Conservation (phyloP, 257 asterid genomes). For the Dorcoceras hygrometricum region DNA sequence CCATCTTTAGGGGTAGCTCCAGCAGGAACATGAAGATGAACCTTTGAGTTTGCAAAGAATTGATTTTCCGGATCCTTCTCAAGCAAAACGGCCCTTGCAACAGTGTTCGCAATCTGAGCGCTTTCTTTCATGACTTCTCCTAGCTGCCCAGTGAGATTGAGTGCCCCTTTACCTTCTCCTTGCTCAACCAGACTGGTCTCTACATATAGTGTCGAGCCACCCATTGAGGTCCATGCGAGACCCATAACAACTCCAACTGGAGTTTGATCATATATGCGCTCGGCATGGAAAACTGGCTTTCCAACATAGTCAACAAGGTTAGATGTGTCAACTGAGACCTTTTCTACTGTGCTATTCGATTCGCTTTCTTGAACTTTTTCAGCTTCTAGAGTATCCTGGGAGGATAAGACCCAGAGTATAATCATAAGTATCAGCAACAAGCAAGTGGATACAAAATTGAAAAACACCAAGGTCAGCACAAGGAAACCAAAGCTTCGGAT, state of each 20-base stretch:
- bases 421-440: background rate
- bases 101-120: conserved; percentile 90
- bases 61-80: conserved; percentile 69
- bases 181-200: conserved; percentile 76
- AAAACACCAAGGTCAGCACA: background rate
- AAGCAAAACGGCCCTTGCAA: conserved; percentile 70
- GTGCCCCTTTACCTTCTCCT: conserved; percentile 89
- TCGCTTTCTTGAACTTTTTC: conserved; percentile 37
- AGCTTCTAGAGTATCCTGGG: conserved; percentile 40
- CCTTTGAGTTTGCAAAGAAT: conserved; percentile 69
- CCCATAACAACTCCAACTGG: conserved; percentile 99
- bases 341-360: conserved; percentile 40
- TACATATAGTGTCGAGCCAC: conserved; percentile 91
- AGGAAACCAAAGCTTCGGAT: conserved; percentile 6
- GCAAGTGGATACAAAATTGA: background rate
- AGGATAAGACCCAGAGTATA: conserved; percentile 17
- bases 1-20: conserved; percentile 99
- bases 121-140: conserved; percentile 99
- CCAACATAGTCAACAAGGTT: conserved; percentile 88
- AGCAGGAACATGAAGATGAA: conserved; percentile 97
- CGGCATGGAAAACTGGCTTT: conserved; percentile 97
- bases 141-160: conserved; percentile 81
- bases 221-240: conserved; percentile 99
- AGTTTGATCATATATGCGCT: conserved; percentile 77
- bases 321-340: conserved; percentile 58